Evolutionary conservation across 2,329 filamentous ascomycete genomes (phyloP), one percentile per base, ranked within the genome.

Genomic region (Torrubiella hemipterigena): DNA sequence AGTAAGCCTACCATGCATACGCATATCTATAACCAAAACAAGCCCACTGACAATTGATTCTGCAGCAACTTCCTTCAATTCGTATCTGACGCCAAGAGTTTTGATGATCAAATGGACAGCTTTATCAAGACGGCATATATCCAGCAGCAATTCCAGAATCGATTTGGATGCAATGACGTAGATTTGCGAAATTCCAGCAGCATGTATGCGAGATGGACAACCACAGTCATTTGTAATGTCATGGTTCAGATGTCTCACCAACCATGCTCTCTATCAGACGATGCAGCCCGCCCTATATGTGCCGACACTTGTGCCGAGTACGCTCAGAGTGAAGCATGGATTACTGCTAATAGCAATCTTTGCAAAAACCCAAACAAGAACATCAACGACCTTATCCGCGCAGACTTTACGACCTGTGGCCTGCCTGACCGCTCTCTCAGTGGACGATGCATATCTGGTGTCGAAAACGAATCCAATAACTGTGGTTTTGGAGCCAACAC

Each of bases 131-230:
- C 76, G 22, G 69, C 66, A 39, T 96, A 87, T 59, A 73, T 89
- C 31, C 72, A 77, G 48, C 57, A 68, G 49, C 83, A 93, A 63
- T 98, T 89, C 57, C 69, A 82, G 52, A 65, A 70, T 32, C 64
- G 85, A 29, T 71, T 98, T 41, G 89, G 89, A 34, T 98, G 91
- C 53, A 67, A 71, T 29, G 70, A 72, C 39, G 65, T 95, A 46
- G 74, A 91, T 48, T 69, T 87, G 34, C 74, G 73, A 34, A 82
- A 93, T 51, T 79, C 85, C 4, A 79, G 74, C 43, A 70, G 81
- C 47, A 73, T 87, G 48, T 98, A 98, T 58, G 89, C 91, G 29
- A 80, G 91, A 45, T 98, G 89, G 58, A 93, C 89, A 5, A 91
- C 77, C 28, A 91, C 82, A 38, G 79, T 93, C 40, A 70, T 98